These are phyloP conservation scores for Poronia punctata DNA, from an alignment of 495 filamentous ascomycete species.

Conservation along the genomic window DNA sequence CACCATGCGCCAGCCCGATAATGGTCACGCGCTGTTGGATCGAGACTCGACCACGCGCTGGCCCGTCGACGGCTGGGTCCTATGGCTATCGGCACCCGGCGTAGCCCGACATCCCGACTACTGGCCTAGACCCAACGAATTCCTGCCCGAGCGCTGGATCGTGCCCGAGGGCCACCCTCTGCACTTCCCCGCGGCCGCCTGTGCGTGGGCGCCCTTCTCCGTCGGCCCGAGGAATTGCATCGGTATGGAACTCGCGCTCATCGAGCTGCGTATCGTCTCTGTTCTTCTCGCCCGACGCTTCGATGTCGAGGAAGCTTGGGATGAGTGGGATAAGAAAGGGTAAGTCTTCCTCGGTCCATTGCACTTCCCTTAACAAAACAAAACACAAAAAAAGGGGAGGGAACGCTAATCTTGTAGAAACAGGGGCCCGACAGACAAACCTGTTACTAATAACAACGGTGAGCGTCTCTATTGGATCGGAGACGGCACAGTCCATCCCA, in stretches of 20 bases:
- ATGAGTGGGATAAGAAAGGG: conserved; percentile 30
- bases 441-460: conserved; percentile 21
- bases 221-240: conserved; percentile 47
- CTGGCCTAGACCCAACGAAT: conserved; percentile 33
- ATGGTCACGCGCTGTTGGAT: conserved; percentile 21
- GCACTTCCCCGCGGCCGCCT: conserved; percentile 25
- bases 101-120: conserved; percentile 27
- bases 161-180: conserved; percentile 26
- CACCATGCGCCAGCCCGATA: conserved; percentile 20
- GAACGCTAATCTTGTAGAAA: not conserved
- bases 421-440: conserved; percentile 16
- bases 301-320: conserved; percentile 40
- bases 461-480: conserved; percentile 25
- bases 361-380: not conserved
- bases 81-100: conserved; percentile 27
- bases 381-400: too few species aligned
- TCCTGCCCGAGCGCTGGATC: conserved; percentile 40
- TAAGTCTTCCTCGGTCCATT: conserved; percentile 5
- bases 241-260: conserved; percentile 45
- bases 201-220: conserved; percentile 48
- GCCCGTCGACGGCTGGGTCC: conserved; percentile 22
- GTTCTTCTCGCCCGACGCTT: conserved; percentile 41
- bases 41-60: conserved; percentile 20
- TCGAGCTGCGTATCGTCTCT: conserved; percentile 40
- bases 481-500: conserved; percentile 22